These are phyloP conservation scores for Neurospora cerealis DNA, from an alignment of 495 filamentous ascomycete genomes.

Conservation along the genomic window DNA sequence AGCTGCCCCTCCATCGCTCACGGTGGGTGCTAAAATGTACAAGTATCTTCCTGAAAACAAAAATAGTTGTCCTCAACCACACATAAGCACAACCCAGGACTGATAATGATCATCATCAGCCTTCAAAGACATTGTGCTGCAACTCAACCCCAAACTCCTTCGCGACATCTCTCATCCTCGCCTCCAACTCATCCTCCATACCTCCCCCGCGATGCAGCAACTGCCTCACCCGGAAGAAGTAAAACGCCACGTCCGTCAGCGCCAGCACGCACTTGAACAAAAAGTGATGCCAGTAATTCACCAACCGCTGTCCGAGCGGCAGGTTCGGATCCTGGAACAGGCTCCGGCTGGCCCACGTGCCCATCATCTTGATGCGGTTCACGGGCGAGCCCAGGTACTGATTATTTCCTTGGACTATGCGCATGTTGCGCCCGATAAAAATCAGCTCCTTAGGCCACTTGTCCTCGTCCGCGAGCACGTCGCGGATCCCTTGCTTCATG, in stretches of 20 bases:
- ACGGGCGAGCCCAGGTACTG: constrained; percentile 82
- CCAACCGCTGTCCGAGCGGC: constrained; percentile 30
- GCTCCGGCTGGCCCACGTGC: constrained; percentile 74
- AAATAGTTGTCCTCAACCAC: not conserved
- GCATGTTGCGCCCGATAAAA: constrained; percentile 90
- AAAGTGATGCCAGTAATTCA: constrained; percentile 57
- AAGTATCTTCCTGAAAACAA: not conserved
- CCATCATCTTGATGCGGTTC: constrained; percentile 91
- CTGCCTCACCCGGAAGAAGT: constrained; percentile 65
- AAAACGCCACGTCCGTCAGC: constrained; percentile 73
- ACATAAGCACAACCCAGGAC: not conserved
- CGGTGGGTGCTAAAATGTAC: not conserved
- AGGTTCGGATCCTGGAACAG: constrained; percentile 51
- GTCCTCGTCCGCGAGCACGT: constrained; percentile 78
- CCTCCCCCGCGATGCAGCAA: constrained; percentile 63
- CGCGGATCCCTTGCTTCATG: constrained; percentile 73
- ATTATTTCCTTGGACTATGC: constrained; percentile 67
- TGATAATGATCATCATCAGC: constrained; percentile 31
- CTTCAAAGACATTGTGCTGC: constrained; percentile 78
- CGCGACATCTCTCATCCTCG: constrained; percentile 72
- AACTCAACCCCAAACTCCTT: constrained; percentile 87
- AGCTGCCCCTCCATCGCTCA: not conserved
- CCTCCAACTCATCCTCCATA: constrained; percentile 92
- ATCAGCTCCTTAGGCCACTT: constrained; percentile 91
- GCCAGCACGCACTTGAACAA: constrained; percentile 72